Evolutionary conservation across 192 early-diverging fungal species (phyloP).

Genomic region (Lunasporangiospora selenospora): DNA sequence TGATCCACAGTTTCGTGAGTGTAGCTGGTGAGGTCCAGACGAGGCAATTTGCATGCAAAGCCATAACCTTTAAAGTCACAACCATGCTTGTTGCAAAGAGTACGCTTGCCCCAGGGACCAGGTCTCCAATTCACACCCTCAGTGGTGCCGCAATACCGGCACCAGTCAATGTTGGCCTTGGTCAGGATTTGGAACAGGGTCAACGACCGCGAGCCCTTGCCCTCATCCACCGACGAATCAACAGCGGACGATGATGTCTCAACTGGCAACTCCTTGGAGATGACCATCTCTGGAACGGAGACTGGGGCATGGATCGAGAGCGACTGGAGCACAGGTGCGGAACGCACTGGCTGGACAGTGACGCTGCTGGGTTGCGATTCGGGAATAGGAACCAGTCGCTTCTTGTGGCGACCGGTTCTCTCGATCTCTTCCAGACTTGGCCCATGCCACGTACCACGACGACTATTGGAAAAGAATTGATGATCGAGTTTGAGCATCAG

Average conservation of each 20-base stretch:
- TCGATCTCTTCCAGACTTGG: slow-evolving; percentile 44
- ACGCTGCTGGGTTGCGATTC: not conserved
- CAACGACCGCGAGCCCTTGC: slow-evolving; percentile 34
- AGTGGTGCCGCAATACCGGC: slow-evolving; percentile 92
- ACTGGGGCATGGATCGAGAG: not conserved
- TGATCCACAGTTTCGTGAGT: slow-evolving; percentile 77
- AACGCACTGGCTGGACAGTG: not conserved
- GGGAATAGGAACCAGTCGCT: not conserved
- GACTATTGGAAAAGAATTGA: slow-evolving; percentile 6
- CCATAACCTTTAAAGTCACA: slow-evolving; percentile 97
- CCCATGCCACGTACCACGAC: slow-evolving; percentile 47
- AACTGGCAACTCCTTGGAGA: too few species aligned
- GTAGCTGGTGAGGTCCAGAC: slow-evolving; percentile 83
- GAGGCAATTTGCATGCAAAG: slow-evolving; percentile 86
- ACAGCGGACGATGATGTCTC: not conserved
- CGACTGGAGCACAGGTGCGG: slow-evolving; percentile 1
- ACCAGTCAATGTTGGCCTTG: slow-evolving; percentile 79
- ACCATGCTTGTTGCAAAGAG: slow-evolving; percentile 95
- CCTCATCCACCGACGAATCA: slow-evolving; percentile 22
- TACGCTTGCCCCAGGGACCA: slow-evolving; percentile 94
- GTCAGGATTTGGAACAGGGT: slow-evolving; percentile 73
- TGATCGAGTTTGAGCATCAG: not conserved
- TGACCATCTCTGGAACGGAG: not conserved
- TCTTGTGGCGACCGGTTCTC: slow-evolving; percentile 5
- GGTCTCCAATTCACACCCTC: slow-evolving; percentile 90